A percentile compares a stretch with the other conserved stretches of the same genome.
Conservation (phyloP, 1,139 yeast species). For the Kurtzmaniella quercitrusa region DNA sequence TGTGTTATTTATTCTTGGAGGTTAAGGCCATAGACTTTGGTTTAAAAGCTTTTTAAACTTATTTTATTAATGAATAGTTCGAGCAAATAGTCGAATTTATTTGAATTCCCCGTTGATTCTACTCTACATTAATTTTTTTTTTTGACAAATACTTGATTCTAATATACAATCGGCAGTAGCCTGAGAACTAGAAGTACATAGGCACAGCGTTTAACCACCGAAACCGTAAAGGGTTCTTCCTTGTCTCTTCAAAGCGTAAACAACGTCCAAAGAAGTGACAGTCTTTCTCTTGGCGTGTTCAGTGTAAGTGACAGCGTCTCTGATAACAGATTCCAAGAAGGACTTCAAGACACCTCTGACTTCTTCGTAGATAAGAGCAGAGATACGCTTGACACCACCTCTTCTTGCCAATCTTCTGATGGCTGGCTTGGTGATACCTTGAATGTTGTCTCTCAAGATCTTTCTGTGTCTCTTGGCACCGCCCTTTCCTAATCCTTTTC, state of each 20-base stretch:
- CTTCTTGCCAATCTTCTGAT: constrained; percentile 99
- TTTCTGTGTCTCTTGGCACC: constrained; percentile 99
- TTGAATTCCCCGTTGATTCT: background rate
- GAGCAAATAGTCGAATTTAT: background rate
- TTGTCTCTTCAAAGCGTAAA: constrained; percentile 99
- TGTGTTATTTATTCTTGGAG: too few species aligned
- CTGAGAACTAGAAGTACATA: constrained; percentile 21
- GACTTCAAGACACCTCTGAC: constrained; percentile 96
- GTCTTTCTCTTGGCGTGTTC: constrained; percentile 99
- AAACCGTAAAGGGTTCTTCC: constrained; percentile 99
- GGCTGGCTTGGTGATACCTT: constrained; percentile 99
- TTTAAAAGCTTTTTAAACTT: too few species aligned
- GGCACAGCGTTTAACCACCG: constrained; percentile 72
- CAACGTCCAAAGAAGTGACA: constrained; percentile 97
- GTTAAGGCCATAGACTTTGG: too few species aligned
- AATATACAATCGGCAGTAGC: constrained; percentile 25
- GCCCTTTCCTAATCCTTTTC: constrained; percentile 98
- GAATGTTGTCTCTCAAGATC: constrained; percentile 98
- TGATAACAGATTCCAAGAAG: constrained; percentile 94
- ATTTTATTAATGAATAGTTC: too few species aligned
- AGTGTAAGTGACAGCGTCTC: constrained; percentile 98
- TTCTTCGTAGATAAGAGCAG: constrained; percentile 98
- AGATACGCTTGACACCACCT: constrained; percentile 99
- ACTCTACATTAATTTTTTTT: constrained; percentile 5
- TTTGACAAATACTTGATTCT: constrained; percentile 17